phyloP scores from a whole-genome alignment of 2,329 filamentous ascomycete species.

The Botryotinia globosa region DNA sequence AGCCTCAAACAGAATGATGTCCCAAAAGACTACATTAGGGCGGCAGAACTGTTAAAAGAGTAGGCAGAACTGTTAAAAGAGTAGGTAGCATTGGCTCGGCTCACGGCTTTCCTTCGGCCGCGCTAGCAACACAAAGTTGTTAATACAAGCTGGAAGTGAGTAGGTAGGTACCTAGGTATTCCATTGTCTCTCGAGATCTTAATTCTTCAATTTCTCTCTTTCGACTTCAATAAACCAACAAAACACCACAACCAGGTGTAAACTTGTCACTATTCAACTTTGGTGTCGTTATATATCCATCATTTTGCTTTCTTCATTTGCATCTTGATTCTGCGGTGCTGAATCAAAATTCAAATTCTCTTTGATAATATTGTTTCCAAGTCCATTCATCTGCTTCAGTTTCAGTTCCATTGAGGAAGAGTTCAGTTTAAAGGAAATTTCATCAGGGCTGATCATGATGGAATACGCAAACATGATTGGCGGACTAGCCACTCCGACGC shows the following conservation, averaged over 20 bases:
- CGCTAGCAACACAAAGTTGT: background rate
- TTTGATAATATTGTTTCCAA: background rate
- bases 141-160: background rate
- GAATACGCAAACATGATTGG: background rate
- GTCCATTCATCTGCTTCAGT: background rate
- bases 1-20: background rate
- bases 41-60: background rate
- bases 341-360: background rate
- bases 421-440: background rate
- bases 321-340: background rate
- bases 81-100: constrained; percentile 3
- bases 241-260: background rate
- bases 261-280: background rate
- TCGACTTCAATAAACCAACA: background rate
- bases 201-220: background rate
- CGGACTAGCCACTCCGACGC: background rate
- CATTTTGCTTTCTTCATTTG: background rate
- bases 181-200: background rate
- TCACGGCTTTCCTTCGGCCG: background rate
- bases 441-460: background rate
- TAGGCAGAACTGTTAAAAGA: background rate
- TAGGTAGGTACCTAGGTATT: too few species aligned
- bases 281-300: background rate
- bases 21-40: background rate
- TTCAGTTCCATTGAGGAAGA: background rate